A percentile compares a stretch with the other conserved stretches of the same genome.
These are phyloP conservation scores for Nannizzia gypsea DNA, from an alignment of 2,329 filamentous ascomycete genomes.

Conservation along the genomic window DNA sequence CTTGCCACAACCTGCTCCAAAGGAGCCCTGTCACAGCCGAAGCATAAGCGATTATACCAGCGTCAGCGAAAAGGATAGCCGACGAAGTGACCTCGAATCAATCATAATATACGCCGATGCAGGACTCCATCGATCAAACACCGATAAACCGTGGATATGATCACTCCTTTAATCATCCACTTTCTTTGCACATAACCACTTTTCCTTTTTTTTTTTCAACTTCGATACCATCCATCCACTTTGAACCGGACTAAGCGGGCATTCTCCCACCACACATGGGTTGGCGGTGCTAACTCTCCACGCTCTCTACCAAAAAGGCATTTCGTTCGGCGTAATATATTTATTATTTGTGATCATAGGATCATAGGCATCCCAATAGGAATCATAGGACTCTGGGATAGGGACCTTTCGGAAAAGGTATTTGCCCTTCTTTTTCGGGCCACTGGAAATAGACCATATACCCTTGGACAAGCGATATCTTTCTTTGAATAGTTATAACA, in stretches of 20 bases:
- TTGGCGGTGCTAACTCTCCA: not conserved
- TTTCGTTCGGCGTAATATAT: not conserved
- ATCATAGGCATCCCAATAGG: not conserved
- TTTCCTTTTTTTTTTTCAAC: not conserved
- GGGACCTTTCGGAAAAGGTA: not conserved
- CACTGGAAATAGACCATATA: not conserved
- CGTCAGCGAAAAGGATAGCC: not conserved
- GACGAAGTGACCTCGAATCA: constrained; percentile 45
- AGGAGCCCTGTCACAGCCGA: constrained; percentile 40
- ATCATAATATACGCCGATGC: constrained; percentile 58
- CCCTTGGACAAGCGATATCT: not conserved
- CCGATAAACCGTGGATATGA: not conserved
- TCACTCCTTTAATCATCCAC: not conserved
- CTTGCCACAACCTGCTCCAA: constrained; percentile 41
- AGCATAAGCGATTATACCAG: constrained; percentile 25
- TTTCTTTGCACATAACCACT: not conserved
- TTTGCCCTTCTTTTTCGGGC: not conserved
- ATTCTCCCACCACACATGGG: not conserved
- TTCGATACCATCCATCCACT: not conserved
- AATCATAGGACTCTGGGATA: not conserved
- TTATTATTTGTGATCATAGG: not conserved
- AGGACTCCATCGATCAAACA: constrained; percentile 45
- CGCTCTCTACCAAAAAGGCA: not conserved
- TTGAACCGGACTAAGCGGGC: not conserved
- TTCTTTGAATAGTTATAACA: not conserved